Evolutionary conservation across 805 yeast species (phyloP).

Genomic region (Zygosaccharomyces bisporus): DNA sequence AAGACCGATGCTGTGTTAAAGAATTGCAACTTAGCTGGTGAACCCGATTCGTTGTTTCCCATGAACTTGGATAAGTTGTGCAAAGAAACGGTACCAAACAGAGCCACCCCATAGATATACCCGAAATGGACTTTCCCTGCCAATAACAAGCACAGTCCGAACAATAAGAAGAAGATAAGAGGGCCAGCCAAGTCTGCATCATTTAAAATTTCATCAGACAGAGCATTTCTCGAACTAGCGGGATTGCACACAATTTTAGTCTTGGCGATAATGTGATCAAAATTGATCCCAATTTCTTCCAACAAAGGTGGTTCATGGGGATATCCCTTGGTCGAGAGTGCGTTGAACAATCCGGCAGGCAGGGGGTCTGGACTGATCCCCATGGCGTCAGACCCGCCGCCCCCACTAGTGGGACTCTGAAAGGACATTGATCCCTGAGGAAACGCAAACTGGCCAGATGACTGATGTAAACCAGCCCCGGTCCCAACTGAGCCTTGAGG

Average conservation of each 20-base stretch:
- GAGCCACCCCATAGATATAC: slow-evolving; percentile 92
- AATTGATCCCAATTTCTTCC: slow-evolving; percentile 92
- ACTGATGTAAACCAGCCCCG: slow-evolving; percentile 23
- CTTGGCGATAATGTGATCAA: slow-evolving; percentile 77
- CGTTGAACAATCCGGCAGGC: slow-evolving; percentile 78
- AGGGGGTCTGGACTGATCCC: slow-evolving; percentile 40
- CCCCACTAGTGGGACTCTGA: slow-evolving; percentile 18
- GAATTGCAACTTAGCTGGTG: slow-evolving; percentile 40
- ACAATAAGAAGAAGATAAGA: slow-evolving; percentile 75
- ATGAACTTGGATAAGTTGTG: slow-evolving; percentile 83
- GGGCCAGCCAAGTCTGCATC: slow-evolving; percentile 97
- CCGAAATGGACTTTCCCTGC: slow-evolving; percentile 97
- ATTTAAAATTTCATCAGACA: slow-evolving; percentile 71
- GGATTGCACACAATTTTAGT: slow-evolving; percentile 87
- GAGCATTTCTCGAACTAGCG: slow-evolving; percentile 43
- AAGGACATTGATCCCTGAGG: slow-evolving; percentile 40
- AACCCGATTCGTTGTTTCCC: slow-evolving; percentile 51
- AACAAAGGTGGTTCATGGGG: slow-evolving; percentile 91
- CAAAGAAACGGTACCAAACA: slow-evolving; percentile 81
- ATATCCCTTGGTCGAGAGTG: slow-evolving; percentile 89
- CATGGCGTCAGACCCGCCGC: slow-evolving; percentile 14
- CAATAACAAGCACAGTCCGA: slow-evolving; percentile 75
- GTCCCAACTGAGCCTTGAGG: slow-evolving; percentile 10
- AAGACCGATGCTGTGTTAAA: slow-evolving; percentile 81
- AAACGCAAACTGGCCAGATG: slow-evolving; percentile 29